phyloP scores from a whole-genome alignment of 108 stramenopile species.

The Conticribra guillardii region DNA sequence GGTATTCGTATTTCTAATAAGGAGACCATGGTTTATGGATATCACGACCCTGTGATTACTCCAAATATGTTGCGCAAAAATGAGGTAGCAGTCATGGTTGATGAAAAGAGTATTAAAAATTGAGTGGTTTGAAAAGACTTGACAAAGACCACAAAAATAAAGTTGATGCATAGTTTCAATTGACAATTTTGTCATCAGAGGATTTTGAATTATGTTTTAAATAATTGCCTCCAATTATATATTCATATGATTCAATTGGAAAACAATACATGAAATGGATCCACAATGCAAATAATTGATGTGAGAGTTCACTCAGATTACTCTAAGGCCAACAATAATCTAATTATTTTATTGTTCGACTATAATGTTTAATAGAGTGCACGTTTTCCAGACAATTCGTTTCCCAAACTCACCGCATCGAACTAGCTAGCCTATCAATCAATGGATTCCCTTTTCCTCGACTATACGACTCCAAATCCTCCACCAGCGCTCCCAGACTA shows the following conservation, averaged over 20 bases:
- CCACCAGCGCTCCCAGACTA: background rate
- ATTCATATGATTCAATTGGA: no score
- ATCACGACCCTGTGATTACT: constrained; percentile 75
- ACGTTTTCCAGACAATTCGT: no score
- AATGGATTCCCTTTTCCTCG: constrained; percentile 32
- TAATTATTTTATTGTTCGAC: no score
- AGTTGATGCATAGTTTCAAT: background rate
- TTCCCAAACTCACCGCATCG: constrained; percentile 26
- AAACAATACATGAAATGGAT: background rate
- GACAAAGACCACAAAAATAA: background rate
- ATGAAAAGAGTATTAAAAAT: constrained; percentile 38
- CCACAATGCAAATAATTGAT: background rate
- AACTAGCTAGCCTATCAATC: constrained; percentile 38
- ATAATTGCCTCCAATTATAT: no score
- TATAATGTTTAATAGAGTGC: no score
- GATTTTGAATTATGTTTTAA: background rate
- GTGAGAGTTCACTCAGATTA: background rate
- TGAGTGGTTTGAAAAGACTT: background rate
- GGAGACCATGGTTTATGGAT: constrained; percentile 69
- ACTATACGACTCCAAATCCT: constrained; percentile 25
- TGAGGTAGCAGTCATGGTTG: constrained; percentile 64
- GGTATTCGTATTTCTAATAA: constrained; percentile 38
- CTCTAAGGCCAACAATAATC: background rate
- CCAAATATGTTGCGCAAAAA: constrained; percentile 68
- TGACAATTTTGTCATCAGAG: background rate